Evolutionary conservation across 305 asterid genomes (phyloP), one percentile per base, ranked within the genome.

Genomic region (Solanum aculeatissimum): DNA sequence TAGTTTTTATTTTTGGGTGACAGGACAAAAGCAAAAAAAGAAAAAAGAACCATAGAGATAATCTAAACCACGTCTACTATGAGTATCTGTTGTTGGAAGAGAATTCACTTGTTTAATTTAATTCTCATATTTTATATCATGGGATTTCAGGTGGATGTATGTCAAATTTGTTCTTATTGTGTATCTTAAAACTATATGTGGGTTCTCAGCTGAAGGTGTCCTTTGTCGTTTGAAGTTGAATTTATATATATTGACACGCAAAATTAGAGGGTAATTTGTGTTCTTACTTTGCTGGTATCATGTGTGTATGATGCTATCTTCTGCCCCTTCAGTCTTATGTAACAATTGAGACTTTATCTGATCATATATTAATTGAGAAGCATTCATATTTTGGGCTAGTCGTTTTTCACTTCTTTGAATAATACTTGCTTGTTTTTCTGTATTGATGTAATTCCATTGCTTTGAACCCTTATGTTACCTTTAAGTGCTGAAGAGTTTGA

Each of bases 81-180:
- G 89, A 86, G 85, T 80, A 57, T 49, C 63, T 89, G 90, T 88
- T 91, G 92, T 91, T 85, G 87, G 90, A 84, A 82, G 90, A 89
- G 89, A 74, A 86, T 82, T 89, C 70, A 86, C 89, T 66, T 86
- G 68, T 86, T 85, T 85, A 88, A 85, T 85, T 91, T 87, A 82
- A 85, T 84, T 63, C 85, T 84, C 82, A 88, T 82, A 87, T 88
- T 89, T 89, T 86, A 86, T 89, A 68, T 87, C 77, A 85, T 80
- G 92, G 84, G 86, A 85, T 87, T 49, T 84, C 87, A 81, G 89
- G 72, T 86, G 81, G 82, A 82, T 84, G 84, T 71, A 40, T 68
- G 29, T 71, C 18, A 42, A 84, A 55, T 83, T 70, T 71, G n/a
- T 38, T 65, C 79, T 63, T 53, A 65, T 45, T 63, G 4, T 23